These are phyloP conservation scores for Thecaphora thlaspeos DNA, from an alignment of 1,284 basidiomycete genomes.

Conservation along the genomic window DNA sequence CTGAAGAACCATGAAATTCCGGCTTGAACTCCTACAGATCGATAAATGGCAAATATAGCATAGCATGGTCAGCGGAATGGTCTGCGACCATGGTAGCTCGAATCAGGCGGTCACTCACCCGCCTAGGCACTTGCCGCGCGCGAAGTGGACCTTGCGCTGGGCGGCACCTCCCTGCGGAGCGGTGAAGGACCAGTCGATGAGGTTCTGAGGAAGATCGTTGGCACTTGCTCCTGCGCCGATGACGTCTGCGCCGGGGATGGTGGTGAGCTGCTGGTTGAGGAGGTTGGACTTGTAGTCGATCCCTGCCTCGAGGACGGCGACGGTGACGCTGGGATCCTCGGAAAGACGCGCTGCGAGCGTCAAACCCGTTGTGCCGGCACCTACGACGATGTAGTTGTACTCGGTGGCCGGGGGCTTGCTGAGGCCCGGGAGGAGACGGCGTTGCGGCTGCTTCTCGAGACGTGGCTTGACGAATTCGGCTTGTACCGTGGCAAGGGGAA, in stretches of 20 bases:
- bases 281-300: slow-evolving; percentile 27
- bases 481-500: too few relatives aligned
- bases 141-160: slow-evolving; percentile 28
- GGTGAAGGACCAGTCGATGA: slow-evolving; percentile 32
- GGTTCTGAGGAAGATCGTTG: slow-evolving; percentile 12
- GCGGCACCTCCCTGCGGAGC: slow-evolving; percentile 32
- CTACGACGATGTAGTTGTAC: slow-evolving; percentile 45
- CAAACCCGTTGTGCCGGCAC: slow-evolving; percentile 40
- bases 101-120: too few relatives aligned
- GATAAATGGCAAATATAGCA: too few relatives aligned
- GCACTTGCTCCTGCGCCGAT: slow-evolving; percentile 20
- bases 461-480: too few relatives aligned
- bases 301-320: slow-evolving; percentile 46
- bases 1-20: slow-evolving; percentile 48
- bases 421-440: too few relatives aligned
- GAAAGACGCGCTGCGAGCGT: slow-evolving; percentile 39
- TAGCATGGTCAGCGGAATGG: too few relatives aligned
- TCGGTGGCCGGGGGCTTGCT: not conserved
- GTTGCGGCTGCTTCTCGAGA: too few relatives aligned
- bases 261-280: slow-evolving; percentile 9
- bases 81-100: too few relatives aligned
- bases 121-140: slow-evolving; percentile 43
- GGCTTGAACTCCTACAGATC: too few relatives aligned
- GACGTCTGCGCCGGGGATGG: slow-evolving; percentile 25
- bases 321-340: slow-evolving; percentile 31